phyloP scores from a whole-genome alignment of 2,329 filamentous ascomycete species.

The Penicillium glabrum region DNA sequence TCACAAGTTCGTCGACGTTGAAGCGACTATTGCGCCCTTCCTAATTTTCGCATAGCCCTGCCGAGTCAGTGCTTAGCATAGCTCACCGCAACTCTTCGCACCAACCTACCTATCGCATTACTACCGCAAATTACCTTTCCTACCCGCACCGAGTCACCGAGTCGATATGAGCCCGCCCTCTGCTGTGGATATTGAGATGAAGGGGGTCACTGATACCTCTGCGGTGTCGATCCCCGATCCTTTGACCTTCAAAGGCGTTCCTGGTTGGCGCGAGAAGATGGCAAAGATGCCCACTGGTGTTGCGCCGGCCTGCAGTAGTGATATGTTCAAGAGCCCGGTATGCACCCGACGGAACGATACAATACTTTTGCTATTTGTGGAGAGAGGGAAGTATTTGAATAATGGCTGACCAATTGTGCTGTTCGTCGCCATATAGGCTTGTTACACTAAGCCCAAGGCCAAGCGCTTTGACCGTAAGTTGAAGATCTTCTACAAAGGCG shows the following conservation, averaged over 20 bases:
- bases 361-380: background rate
- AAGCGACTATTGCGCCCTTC: background rate
- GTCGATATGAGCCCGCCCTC: conserved; percentile 25
- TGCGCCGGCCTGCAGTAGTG: conserved; percentile 74
- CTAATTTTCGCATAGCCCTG: background rate
- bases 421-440: conserved; percentile 35
- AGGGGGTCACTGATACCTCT: conserved; percentile 38
- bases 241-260: conserved; percentile 66
- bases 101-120: background rate
- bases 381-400: background rate
- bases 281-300: conserved; percentile 72
- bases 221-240: conserved; percentile 38
- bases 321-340: conserved; percentile 78
- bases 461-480: conserved; percentile 81
- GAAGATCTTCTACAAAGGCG: background rate
- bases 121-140: conserved; percentile 2
- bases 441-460: conserved; percentile 67
- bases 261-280: conserved; percentile 64
- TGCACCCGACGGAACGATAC: conserved; percentile 25
- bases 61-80: background rate
- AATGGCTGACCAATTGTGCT: conserved; percentile 16
- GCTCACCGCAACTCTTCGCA: background rate
- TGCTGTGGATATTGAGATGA: conserved; percentile 30
- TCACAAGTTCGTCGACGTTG: background rate
- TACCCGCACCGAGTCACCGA: background rate